phyloP scores from a whole-genome alignment of 305 asterid species.

The Fraxinus baroniana region DNA sequence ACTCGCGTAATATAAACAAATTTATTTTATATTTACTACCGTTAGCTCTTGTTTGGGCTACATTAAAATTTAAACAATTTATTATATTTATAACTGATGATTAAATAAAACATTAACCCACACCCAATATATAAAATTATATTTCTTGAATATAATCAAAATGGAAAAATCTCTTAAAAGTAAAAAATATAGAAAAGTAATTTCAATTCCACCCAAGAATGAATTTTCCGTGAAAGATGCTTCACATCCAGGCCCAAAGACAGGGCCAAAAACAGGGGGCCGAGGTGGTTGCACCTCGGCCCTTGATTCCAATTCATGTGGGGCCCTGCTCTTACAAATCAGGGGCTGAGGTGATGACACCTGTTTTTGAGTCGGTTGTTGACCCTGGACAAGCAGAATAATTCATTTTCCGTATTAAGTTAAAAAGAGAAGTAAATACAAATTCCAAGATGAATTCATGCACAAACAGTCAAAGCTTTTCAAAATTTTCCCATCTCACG shows the following conservation, averaged over 20 bases:
- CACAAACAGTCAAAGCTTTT: neutral
- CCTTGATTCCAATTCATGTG: too few relatives aligned
- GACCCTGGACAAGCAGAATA: too few relatives aligned
- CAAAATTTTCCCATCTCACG: constrained; percentile 11
- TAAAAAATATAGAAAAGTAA: neutral
- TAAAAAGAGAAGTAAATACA: neutral
- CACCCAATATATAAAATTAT: neutral
- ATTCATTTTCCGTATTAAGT: neutral
- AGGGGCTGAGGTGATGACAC: too few relatives aligned
- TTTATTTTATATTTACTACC: too few relatives aligned
- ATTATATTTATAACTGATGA: neutral
- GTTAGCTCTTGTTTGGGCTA: too few relatives aligned
- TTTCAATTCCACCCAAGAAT: constrained; percentile 5
- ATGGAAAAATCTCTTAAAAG: neutral
- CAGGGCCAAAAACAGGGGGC: too few relatives aligned
- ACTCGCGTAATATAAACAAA: neutral
- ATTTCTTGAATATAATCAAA: neutral
- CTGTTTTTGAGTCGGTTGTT: too few relatives aligned
- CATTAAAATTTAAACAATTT: neutral
- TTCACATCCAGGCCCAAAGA: too few relatives aligned
- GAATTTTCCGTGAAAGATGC: too few relatives aligned
- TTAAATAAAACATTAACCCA: neutral
- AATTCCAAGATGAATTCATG: constrained; percentile 1
- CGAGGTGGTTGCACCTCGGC: too few relatives aligned
- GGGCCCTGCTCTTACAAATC: too few relatives aligned